Percentiles rank a stretch among this genome's conserved stretches.
These are phyloP conservation scores for Plasmodium gallinaceum DNA, from an alignment of 169 alveolate species.

Conservation along the genomic window DNA sequence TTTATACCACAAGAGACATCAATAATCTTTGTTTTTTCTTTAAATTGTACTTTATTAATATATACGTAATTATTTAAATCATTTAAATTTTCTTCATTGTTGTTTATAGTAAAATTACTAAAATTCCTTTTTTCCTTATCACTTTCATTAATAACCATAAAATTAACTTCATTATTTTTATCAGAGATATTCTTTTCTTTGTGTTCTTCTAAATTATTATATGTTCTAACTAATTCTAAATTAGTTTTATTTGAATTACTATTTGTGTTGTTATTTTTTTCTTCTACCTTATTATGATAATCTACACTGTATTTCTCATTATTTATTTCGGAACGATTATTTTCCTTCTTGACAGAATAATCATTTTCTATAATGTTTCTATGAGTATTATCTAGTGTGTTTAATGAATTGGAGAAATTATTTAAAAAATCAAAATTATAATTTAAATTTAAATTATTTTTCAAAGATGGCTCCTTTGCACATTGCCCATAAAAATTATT, in stretches of 20 bases:
- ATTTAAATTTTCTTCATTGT: too few relatives aligned
- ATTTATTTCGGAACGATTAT: not conserved
- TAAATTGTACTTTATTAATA: constrained; percentile 62
- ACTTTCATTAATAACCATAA: too few relatives aligned
- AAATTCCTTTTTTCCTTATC: too few relatives aligned
- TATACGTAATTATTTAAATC: constrained; percentile 25
- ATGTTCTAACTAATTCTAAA: too few relatives aligned
- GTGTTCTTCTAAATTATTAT: too few relatives aligned
- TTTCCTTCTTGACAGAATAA: not conserved
- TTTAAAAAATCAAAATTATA: constrained; percentile 60
- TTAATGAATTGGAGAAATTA: constrained; percentile 4
- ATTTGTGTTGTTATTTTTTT: not conserved
- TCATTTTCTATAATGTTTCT: not conserved
- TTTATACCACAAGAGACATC: constrained; percentile 74
- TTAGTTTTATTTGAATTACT: not conserved
- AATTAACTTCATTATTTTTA: too few relatives aligned
- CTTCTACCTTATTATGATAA: not conserved
- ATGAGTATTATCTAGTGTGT: not conserved
- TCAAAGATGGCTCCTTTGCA: constrained; percentile 63
- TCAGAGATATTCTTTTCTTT: too few relatives aligned
- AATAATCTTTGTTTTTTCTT: constrained; percentile 50
- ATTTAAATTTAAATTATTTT: constrained; percentile 64
- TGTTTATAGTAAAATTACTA: not conserved
- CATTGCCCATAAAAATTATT: constrained; percentile 77
- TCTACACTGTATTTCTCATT: too few relatives aligned